Conservation (phyloP, 495 filamentous ascomycete species). For the Evernia prunastri region DNA sequence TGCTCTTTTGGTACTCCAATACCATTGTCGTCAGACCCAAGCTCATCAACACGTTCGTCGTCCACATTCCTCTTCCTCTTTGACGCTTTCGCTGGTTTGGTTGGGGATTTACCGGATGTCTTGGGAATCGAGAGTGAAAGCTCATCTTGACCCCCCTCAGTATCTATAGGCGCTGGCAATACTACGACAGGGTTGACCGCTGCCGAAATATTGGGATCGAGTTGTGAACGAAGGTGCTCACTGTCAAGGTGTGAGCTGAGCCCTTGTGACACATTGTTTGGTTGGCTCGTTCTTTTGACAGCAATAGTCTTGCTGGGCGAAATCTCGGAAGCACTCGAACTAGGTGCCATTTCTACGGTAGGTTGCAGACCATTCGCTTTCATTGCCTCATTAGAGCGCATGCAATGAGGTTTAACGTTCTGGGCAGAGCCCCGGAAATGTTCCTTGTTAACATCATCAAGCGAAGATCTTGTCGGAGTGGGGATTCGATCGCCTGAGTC, state of each 20-base stretch:
- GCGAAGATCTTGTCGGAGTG: conserved; percentile 6
- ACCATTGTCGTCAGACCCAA: conserved; percentile 22
- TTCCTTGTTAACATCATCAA: neutral
- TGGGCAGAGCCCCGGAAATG: neutral
- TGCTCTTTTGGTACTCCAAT: conserved; percentile 27
- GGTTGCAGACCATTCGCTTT: neutral
- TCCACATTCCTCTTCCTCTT: neutral
- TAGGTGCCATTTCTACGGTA: neutral
- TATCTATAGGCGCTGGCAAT: conserved; percentile 1
- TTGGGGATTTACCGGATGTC: neutral
- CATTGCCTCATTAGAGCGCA: neutral
- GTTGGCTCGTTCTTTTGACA: neutral
- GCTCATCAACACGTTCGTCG: conserved; percentile 10
- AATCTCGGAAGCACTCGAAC: neutral
- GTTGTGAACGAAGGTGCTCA: neutral
- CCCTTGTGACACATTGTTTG: neutral
- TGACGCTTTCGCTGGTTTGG: conserved; percentile 6
- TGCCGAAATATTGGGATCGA: neutral
- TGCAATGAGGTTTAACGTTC: neutral
- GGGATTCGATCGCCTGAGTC: conserved; percentile 7
- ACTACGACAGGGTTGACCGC: neutral
- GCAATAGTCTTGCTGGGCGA: neutral
- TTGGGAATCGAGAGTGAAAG: conserved; percentile 7
- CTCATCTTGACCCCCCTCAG: conserved; percentile 11
- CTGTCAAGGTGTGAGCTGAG: neutral